These are phyloP conservation scores for Monosporascus ibericus DNA, from an alignment of 2,329 filamentous ascomycete genomes.

Conservation along the genomic window DNA sequence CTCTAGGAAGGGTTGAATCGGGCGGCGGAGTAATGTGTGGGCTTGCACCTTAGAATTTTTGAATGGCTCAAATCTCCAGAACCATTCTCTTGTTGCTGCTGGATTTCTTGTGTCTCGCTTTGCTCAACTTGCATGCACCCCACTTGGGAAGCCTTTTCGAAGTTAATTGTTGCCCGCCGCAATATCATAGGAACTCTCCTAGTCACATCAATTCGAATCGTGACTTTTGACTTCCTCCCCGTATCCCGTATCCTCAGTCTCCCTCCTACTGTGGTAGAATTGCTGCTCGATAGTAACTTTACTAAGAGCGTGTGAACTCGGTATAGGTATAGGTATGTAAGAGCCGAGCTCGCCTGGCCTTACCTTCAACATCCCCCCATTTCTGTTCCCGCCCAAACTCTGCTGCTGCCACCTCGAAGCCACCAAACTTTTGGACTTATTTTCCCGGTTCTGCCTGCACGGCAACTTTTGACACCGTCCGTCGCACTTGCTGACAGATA, in stretches of 20 bases:
- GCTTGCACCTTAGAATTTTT: neutral
- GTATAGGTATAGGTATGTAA: neutral
- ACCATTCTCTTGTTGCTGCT: neutral
- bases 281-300: neutral
- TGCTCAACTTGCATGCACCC: neutral
- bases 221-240: neutral
- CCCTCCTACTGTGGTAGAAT: neutral
- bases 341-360: neutral
- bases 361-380: neutral
- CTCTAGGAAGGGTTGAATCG: neutral
- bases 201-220: neutral
- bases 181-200: neutral
- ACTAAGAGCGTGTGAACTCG: neutral
- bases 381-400: no score
- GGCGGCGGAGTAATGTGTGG: neutral
- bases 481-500: slow-evolving; percentile 12
- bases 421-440: no score
- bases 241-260: neutral
- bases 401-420: no score
- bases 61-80: neutral
- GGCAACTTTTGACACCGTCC: neutral
- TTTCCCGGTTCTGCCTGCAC: no score
- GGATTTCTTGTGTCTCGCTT: neutral
- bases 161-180: neutral
- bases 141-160: neutral